Conservation (phyloP, 371 early-diverging fungal species). For the Batrachochytrium dendrobatidis region DNA sequence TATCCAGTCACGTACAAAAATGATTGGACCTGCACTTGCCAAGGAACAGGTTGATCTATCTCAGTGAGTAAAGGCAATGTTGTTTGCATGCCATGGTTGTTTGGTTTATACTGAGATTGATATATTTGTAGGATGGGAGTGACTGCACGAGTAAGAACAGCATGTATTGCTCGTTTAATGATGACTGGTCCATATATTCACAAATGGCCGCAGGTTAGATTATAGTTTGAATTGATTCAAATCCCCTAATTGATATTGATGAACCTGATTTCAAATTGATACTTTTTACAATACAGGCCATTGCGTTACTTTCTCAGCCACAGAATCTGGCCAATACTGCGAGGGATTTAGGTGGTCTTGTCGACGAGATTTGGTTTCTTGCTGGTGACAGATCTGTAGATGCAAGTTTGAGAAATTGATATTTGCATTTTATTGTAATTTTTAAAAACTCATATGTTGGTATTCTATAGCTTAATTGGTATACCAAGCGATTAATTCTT, state of each 20-base stretch:
- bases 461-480: slow-evolving; percentile 70
- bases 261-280: neutral
- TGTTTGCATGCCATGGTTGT: neutral
- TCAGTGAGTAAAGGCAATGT: neutral
- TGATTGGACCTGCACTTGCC: slow-evolving; percentile 29
- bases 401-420: slow-evolving; percentile 42
- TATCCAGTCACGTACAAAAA: slow-evolving; percentile 52
- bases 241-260: slow-evolving; percentile 3
- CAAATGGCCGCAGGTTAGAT: slow-evolving; percentile 83
- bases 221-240: slow-evolving; percentile 35
- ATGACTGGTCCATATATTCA: slow-evolving; percentile 62
- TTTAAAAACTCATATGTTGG: neutral
- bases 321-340: slow-evolving; percentile 64
- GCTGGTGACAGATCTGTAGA: slow-evolving; percentile 80
- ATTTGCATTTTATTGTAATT: neutral
- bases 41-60: neutral
- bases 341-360: slow-evolving; percentile 58
- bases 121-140: slow-evolving; percentile 29
- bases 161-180: slow-evolving; percentile 60
- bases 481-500: slow-evolving; percentile 70
- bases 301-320: slow-evolving; percentile 75
- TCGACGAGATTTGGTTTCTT: slow-evolving; percentile 80
- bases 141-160: slow-evolving; percentile 50
- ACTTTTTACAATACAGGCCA: too few relatives aligned
- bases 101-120: too few relatives aligned